Evolutionary conservation across 352 stramenopile species (phyloP), one percentile per base, ranked within the genome.

Genomic region (Globisporangium nunn): DNA sequence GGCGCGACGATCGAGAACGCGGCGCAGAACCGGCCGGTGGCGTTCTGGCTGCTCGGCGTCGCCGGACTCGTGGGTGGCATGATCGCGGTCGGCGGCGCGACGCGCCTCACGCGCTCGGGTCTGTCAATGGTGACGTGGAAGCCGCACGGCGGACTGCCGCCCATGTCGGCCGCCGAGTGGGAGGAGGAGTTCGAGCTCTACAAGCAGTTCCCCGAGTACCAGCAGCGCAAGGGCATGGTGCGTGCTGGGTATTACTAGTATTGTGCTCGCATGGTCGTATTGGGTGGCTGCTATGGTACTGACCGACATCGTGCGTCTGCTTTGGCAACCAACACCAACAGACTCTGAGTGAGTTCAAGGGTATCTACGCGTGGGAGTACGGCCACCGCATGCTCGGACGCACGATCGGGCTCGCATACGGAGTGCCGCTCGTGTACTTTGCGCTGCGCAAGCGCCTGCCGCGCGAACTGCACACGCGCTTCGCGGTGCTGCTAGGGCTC

Each of bases 341-440:
- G 96, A 98, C 87, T 11, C 58, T 99, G 51, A 93, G 97, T 2
- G 97, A 99, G 49, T 99, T 99, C 73, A 98, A 99, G 79, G 87
- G 81, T 28, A 99, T 99, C 64, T 99, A 97, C 61, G 97, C 82
- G 45, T 96, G 86, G 90, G 90, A 98, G 66, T 98, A 96, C 54
- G 88, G 95, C 37, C 97, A 99, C 79, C 83, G 97, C 18, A 99
- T 99, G 97, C 85, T 99, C 15, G 97, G 97, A 15, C 80, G 97
- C 48, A 83, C 85, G 1, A 85, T 99, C 5, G 97, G 97, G 2
- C 50, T 99, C 6, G 82, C 91, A 8, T 99, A 99, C 80, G 88
- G 69, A 5, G 49, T 90, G 2, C 96, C 96, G 2, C 83, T 98
- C 54, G 56, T 88, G 6, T 98, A 98, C 69, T 99, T 99, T 64